Evolutionary conservation across 2,329 filamentous ascomycete species (phyloP).

Genomic region (Aspergillus aculeatinus): DNA sequence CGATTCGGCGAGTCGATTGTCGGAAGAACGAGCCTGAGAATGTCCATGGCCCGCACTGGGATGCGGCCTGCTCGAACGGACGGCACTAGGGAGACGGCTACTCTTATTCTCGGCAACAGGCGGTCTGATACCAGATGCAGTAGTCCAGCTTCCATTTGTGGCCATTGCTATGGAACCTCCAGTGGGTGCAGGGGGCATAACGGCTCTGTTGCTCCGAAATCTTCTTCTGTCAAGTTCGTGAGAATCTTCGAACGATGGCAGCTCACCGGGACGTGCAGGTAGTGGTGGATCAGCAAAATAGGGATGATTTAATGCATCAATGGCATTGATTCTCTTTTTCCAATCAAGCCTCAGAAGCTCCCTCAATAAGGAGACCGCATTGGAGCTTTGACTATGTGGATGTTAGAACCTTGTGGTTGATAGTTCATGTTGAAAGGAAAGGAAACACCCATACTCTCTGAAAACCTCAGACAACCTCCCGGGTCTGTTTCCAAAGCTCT

Average conservation of each 20-base stretch:
- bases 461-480: slow-evolving; percentile 73
- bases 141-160: slow-evolving; percentile 56
- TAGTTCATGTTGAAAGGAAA: neutral
- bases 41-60: slow-evolving; percentile 23
- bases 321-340: slow-evolving; percentile 83
- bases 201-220: slow-evolving; percentile 80
- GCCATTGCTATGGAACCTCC: slow-evolving; percentile 83
- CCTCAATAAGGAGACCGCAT: slow-evolving; percentile 74
- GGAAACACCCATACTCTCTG: slow-evolving; percentile 56
- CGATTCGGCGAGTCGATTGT: slow-evolving; percentile 24
- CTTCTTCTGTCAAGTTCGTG: slow-evolving; percentile 95
- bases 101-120: slow-evolving; percentile 30
- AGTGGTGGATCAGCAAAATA: slow-evolving; percentile 81
- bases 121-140: slow-evolving; percentile 32
- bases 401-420: slow-evolving; percentile 13
- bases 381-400: slow-evolving; percentile 58
- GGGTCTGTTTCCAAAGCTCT: slow-evolving; percentile 58
- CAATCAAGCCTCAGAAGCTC: slow-evolving; percentile 88
- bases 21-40: slow-evolving; percentile 26
- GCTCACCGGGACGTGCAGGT: slow-evolving; percentile 77
- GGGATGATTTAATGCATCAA: slow-evolving; percentile 86
- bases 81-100: slow-evolving; percentile 37
- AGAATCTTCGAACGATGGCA: slow-evolving; percentile 91
- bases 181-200: slow-evolving; percentile 83
- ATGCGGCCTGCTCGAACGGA: slow-evolving; percentile 31